These are phyloP conservation scores for Dictyophora rubrovolvata DNA, from an alignment of 768 basidiomycete species.

Conservation along the genomic window DNA sequence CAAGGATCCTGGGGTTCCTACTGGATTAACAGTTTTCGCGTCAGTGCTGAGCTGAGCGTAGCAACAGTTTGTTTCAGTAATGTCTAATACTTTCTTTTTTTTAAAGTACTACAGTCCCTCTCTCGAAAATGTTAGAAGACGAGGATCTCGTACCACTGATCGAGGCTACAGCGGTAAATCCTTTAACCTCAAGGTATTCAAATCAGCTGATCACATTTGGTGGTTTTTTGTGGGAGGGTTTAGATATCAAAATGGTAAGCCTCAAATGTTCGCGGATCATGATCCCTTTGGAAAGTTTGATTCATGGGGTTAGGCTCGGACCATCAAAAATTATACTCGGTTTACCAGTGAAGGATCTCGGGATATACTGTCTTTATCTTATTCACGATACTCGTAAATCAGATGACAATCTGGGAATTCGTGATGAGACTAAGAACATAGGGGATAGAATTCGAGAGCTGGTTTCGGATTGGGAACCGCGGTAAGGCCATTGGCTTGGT, in stretches of 20 bases:
- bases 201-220: no score
- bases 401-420: background rate
- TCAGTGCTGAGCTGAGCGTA: slow-evolving; percentile 17
- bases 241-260: slow-evolving; percentile 18
- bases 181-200: background rate
- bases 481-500: background rate
- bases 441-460: background rate
- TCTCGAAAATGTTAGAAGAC: slow-evolving; percentile 30
- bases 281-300: background rate
- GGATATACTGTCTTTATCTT: background rate
- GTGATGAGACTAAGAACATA: background rate
- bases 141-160: slow-evolving; percentile 24
- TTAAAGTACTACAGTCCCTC: slow-evolving; percentile 31
- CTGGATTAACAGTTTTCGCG: slow-evolving; percentile 35
- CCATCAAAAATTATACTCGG: slow-evolving; percentile 15
- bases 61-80: background rate
- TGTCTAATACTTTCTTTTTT: background rate
- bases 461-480: background rate
- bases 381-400: background rate
- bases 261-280: background rate
- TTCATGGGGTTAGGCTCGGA: slow-evolving; percentile 15
- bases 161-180: slow-evolving; percentile 24
- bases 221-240: no score
- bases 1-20: slow-evolving; percentile 19
- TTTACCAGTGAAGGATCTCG: background rate